Conservation (phyloP, 139 green algal genomes). For the Chlorella ohadii region DNA sequence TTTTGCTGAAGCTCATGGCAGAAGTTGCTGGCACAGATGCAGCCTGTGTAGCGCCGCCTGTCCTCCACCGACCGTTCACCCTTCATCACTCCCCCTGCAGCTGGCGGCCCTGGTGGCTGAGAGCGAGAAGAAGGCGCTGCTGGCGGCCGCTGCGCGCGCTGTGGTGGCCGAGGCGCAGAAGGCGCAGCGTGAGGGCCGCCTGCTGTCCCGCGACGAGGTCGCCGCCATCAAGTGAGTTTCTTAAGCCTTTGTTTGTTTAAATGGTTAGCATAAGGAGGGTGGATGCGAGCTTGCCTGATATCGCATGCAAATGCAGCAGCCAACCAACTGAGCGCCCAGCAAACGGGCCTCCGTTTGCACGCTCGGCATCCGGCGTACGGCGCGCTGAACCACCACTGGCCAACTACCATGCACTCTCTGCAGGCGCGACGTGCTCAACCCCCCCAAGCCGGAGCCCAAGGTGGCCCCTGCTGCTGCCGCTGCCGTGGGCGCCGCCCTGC, state of each 20-base stretch:
- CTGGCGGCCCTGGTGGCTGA: conserved; percentile 34
- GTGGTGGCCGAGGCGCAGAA: conserved; percentile 56
- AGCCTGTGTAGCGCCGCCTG: no score
- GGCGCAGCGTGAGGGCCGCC: conserved; percentile 35
- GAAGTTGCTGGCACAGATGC: no score
- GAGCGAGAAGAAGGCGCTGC: conserved; percentile 31
- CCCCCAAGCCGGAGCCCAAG: conserved; percentile 34
- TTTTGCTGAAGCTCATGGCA: no score
- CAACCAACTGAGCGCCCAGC: no score
- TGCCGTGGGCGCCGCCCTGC: not conserved
- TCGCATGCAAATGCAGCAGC: no score
- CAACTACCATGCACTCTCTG: no score
- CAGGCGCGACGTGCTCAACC: conserved; percentile 33
- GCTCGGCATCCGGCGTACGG: no score
- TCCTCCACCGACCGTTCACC: no score
- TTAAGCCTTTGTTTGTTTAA: not conserved
- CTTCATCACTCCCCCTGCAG: conserved; percentile 18
- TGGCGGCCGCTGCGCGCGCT: conserved; percentile 58
- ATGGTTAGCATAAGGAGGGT: no score
- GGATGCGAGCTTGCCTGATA: no score
- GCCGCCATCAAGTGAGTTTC: conserved; percentile 30
- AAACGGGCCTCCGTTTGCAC: no score
- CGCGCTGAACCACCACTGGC: no score
- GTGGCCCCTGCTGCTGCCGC: not conserved
- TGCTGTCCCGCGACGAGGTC: conserved; percentile 53